Conservation (phyloP, 2,329 filamentous ascomycete species). For the Emydomyces testavorans region DNA sequence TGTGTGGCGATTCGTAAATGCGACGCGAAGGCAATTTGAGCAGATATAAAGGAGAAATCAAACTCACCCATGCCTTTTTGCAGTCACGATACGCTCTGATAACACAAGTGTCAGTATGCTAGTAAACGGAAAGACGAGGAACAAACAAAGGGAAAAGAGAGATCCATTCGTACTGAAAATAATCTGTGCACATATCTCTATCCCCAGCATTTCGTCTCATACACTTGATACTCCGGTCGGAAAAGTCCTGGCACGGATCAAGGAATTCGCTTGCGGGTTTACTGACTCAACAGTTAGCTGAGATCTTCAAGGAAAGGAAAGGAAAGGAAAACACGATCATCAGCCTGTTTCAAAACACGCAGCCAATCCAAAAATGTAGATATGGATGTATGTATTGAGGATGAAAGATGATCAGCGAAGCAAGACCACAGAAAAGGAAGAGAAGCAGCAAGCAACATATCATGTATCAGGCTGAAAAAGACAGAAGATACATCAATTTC, state of each 20-base stretch:
- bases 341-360: neutral
- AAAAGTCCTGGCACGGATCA: constrained; percentile 91
- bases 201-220: constrained; percentile 81
- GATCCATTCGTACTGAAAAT: constrained; percentile 65
- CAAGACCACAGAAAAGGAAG: no score
- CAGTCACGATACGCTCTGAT: constrained; percentile 80
- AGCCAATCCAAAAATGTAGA: no score
- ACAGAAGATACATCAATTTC: neutral
- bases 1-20: no score
- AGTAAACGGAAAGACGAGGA: neutral
- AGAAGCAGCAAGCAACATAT: no score
- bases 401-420: no score
- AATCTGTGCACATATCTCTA: constrained; percentile 80
- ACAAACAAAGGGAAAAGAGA: neutral
- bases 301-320: neutral
- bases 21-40: neutral
- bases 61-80: constrained; percentile 81
- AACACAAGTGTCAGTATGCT: constrained; percentile 1
- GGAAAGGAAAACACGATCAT: constrained; percentile 11
- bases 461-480: neutral
- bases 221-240: constrained; percentile 72
- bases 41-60: neutral
- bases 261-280: constrained; percentile 83
- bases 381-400: no score
- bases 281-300: constrained; percentile 37